phyloP scores from a whole-genome alignment of 192 early-diverging fungal species.

The Coemansia umbellata region DNA sequence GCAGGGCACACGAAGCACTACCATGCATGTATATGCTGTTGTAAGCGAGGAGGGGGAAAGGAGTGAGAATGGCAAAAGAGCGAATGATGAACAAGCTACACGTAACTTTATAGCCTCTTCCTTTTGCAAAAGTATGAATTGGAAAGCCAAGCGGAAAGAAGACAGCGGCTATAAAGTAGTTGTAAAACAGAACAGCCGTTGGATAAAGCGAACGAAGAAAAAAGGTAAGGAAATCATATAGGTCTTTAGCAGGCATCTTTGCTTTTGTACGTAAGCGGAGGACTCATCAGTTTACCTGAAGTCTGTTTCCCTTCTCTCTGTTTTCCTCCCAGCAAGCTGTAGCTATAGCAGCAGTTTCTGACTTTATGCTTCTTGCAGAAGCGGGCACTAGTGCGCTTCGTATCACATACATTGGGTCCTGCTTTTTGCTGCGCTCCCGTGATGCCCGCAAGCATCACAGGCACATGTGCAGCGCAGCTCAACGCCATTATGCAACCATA shows the following conservation, averaged over 20 bases:
- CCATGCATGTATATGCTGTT: not conserved
- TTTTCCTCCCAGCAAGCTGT: too few relatives aligned
- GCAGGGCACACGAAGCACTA: not conserved
- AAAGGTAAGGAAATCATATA: too few relatives aligned
- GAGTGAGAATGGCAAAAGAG: not conserved
- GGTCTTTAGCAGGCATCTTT: too few relatives aligned
- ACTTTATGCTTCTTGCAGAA: too few relatives aligned
- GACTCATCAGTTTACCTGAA: not conserved
- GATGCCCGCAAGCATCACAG: not conserved
- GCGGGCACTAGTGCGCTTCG: too few relatives aligned
- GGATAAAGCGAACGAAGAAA: too few relatives aligned
- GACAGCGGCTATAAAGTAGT: not conserved
- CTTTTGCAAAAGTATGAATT: too few relatives aligned
- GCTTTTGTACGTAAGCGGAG: not conserved
- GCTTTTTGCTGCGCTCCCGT: not conserved
- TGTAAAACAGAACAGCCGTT: not conserved
- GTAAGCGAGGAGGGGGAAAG: not conserved
- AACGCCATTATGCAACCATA: not conserved
- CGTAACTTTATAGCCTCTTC: not conserved
- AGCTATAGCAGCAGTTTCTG: too few relatives aligned
- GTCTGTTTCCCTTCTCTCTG: not conserved
- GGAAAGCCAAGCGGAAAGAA: not conserved
- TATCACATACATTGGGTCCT: too few relatives aligned
- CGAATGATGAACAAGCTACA: not conserved
- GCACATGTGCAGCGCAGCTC: conserved; percentile 2